These are phyloP conservation scores for Stygiomarasmius scandens DNA, from an alignment of 1,284 basidiomycete genomes.

Conservation along the genomic window DNA sequence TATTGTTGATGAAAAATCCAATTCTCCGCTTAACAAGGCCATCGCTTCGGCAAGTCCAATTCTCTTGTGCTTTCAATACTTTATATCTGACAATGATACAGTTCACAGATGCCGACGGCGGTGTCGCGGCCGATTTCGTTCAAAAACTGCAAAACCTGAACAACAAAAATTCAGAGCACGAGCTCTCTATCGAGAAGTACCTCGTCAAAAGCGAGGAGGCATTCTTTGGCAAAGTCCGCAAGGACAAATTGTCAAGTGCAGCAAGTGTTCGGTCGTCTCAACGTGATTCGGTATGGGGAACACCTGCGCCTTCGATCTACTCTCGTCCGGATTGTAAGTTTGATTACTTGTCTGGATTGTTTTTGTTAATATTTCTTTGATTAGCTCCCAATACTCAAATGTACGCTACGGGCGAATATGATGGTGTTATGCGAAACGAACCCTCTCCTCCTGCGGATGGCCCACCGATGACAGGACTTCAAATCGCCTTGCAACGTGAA, in stretches of 20 bases:
- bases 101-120: slow-evolving; percentile 92
- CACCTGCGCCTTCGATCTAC: slow-evolving; percentile 68
- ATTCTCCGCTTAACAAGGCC: slow-evolving; percentile 90
- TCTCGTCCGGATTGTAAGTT: slow-evolving; percentile 77
- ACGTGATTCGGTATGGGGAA: slow-evolving; percentile 82
- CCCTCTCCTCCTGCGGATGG: slow-evolving; percentile 48
- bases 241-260: slow-evolving; percentile 79
- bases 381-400: slow-evolving; percentile 61
- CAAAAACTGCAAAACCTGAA: slow-evolving; percentile 80
- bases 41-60: slow-evolving; percentile 71
- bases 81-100: slow-evolving; percentile 29
- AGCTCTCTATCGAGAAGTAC: slow-evolving; percentile 90
- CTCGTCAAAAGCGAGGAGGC: slow-evolving; percentile 88
- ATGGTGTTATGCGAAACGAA: slow-evolving; percentile 54
- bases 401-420: slow-evolving; percentile 53
- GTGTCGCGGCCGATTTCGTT: slow-evolving; percentile 87
- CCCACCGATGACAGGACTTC: slow-evolving; percentile 77
- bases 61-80: slow-evolving; percentile 2
- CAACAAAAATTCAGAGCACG: slow-evolving; percentile 86
- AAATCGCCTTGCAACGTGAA: slow-evolving; percentile 79
- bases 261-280: slow-evolving; percentile 78
- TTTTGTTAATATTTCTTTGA: slow-evolving; percentile 18
- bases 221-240: slow-evolving; percentile 88
- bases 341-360: neutral
- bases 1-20: slow-evolving; percentile 87